These are phyloP conservation scores for Leccinum olivaceopallidum DNA, from an alignment of 768 basidiomycete species.

Conservation along the genomic window DNA sequence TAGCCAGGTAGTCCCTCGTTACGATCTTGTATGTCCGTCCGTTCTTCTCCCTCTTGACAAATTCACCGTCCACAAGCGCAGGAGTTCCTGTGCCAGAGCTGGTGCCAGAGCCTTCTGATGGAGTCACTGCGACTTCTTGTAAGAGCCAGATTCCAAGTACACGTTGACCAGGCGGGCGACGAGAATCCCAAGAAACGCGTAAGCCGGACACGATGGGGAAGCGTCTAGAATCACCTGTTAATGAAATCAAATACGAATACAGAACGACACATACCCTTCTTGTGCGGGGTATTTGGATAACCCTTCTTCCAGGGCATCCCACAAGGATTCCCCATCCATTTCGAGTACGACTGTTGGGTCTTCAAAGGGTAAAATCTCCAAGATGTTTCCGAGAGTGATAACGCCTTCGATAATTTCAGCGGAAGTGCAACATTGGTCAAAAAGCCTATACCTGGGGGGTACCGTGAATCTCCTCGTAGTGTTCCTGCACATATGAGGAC, in stretches of 20 bases:
- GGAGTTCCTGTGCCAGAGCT: slow-evolving; percentile 30
- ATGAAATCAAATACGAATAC: not conserved
- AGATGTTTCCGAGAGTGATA: slow-evolving; percentile 81
- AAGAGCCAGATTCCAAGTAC: slow-evolving; percentile 72
- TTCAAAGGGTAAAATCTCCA: slow-evolving; percentile 88
- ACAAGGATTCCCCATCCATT: slow-evolving; percentile 74
- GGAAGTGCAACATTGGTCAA: not conserved
- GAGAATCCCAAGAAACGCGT: slow-evolving; percentile 85
- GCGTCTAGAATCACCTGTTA: slow-evolving; percentile 48
- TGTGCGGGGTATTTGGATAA: slow-evolving; percentile 84
- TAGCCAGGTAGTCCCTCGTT: slow-evolving; percentile 84
- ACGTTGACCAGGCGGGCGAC: slow-evolving; percentile 64
- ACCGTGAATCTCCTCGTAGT: slow-evolving; percentile 80
- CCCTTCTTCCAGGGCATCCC: slow-evolving; percentile 75
- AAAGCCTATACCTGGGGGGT: slow-evolving; percentile 65
- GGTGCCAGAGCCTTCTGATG: slow-evolving; percentile 21
- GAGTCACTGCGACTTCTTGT: slow-evolving; percentile 32
- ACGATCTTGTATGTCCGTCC: slow-evolving; percentile 75
- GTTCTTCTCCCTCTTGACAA: slow-evolving; percentile 50
- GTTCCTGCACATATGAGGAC: slow-evolving; percentile 85
- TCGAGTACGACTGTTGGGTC: slow-evolving; percentile 83
- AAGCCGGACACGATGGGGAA: slow-evolving; percentile 89
- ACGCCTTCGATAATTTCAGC: slow-evolving; percentile 44
- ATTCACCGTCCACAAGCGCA: slow-evolving; percentile 46
- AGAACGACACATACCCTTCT: slow-evolving; percentile 64